A percentile compares a stretch with the other conserved stretches of the same genome.
phyloP scores from a whole-genome alignment of 805 yeast species.

The Schizosaccharomyces lindneri region DNA sequence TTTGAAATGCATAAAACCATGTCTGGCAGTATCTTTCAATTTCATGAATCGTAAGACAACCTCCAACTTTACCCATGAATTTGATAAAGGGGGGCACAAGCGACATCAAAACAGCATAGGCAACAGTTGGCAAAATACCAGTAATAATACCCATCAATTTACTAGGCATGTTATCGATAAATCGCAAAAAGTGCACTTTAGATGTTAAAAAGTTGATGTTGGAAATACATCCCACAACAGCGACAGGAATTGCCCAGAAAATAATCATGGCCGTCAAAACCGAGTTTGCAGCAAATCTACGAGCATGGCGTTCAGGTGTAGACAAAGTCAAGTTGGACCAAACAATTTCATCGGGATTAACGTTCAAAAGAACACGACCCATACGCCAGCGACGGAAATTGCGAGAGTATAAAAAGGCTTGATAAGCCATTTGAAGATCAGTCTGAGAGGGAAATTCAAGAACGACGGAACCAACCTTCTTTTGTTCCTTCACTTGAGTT shows the following conservation, averaged over 20 bases:
- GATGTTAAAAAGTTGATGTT: slow-evolving; percentile 53
- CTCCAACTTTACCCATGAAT: slow-evolving; percentile 48
- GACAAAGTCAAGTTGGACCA: slow-evolving; percentile 55
- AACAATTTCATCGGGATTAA: slow-evolving; percentile 57
- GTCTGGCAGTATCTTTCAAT: slow-evolving; percentile 64
- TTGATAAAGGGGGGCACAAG: slow-evolving; percentile 67
- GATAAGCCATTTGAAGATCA: slow-evolving; percentile 67
- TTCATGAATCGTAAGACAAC: slow-evolving; percentile 43
- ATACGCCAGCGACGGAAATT: background rate
- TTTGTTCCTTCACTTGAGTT: slow-evolving; percentile 22
- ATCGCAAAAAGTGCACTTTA: slow-evolving; percentile 47
- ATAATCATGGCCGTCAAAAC: slow-evolving; percentile 42
- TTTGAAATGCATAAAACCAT: slow-evolving; percentile 78
- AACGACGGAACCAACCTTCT: slow-evolving; percentile 63
- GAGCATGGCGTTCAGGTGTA: slow-evolving; percentile 26
- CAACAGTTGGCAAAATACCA: slow-evolving; percentile 61
- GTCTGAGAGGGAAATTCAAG: slow-evolving; percentile 61
- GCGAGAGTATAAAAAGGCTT: slow-evolving; percentile 18
- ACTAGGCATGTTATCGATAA: slow-evolving; percentile 36
- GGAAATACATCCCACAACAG: slow-evolving; percentile 87
- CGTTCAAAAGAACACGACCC: slow-evolving; percentile 22
- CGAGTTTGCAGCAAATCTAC: slow-evolving; percentile 31
- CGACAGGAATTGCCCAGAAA: slow-evolving; percentile 92
- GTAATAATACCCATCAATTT: slow-evolving; percentile 62
- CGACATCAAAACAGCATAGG: slow-evolving; percentile 62